Evolutionary conservation across 106 monocot species (phyloP).

Genomic region (Platanthera zijinensis): DNA sequence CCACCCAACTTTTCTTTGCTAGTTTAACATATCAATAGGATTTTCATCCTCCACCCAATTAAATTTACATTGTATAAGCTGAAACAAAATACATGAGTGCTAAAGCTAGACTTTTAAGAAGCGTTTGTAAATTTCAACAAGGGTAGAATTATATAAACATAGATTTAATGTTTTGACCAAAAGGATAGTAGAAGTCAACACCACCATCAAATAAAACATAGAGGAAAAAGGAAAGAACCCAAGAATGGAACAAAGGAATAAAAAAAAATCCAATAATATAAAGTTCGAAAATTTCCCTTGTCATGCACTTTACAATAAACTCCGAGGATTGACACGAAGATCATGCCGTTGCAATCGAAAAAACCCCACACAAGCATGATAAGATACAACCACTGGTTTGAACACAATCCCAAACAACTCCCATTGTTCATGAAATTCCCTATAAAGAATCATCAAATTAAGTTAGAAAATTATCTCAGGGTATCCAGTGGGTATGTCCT

Average conservation of each 20-base stretch:
- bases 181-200: not conserved
- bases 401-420: not conserved
- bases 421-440: not conserved
- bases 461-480: constrained; percentile 10
- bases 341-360: not conserved
- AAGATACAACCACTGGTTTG: not conserved
- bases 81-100: too few relatives aligned
- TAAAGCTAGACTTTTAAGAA: too few relatives aligned
- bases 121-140: too few relatives aligned
- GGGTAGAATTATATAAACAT: too few relatives aligned
- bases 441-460: constrained; percentile 26
- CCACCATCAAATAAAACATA: not conserved
- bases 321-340: not conserved
- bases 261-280: not conserved
- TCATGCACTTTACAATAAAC: not conserved
- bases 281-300: not conserved
- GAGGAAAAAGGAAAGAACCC: not conserved
- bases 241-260: not conserved
- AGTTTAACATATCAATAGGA: too few relatives aligned
- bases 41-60: too few relatives aligned
- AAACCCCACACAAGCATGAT: constrained; percentile 5
- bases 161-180: not conserved
- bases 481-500: not conserved
- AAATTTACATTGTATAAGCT: too few relatives aligned
- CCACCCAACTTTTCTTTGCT: too few relatives aligned